Conservation (phyloP, 2,329 filamentous ascomycete genomes). For the Pseudogymnoascus destructans region DNA sequence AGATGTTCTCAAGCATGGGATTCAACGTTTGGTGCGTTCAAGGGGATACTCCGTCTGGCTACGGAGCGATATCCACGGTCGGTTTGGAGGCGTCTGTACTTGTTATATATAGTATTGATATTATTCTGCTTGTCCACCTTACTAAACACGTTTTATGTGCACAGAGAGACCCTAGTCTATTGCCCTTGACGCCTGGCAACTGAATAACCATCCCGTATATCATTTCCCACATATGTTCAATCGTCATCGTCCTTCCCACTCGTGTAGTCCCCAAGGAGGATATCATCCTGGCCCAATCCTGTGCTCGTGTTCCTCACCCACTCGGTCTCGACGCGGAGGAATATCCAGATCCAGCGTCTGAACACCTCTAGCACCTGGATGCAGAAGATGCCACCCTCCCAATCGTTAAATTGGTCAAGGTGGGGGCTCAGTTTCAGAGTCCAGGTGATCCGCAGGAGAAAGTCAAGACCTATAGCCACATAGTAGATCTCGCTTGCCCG, state of each 20-base stretch:
- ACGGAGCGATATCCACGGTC: not conserved
- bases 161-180: not conserved
- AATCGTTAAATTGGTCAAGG: constrained; percentile 71
- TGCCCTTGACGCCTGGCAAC: not conserved
- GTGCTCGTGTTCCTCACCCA: constrained; percentile 50
- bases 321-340: constrained; percentile 89
- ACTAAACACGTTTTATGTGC: not conserved
- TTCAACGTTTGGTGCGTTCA: not conserved
- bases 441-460: constrained; percentile 82
- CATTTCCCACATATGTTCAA: not conserved
- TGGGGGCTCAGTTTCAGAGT: constrained; percentile 72
- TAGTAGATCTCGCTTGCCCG: constrained; percentile 68
- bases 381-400: constrained; percentile 78
- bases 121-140: not conserved
- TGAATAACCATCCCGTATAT: not conserved
- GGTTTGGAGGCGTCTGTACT: constrained; percentile 2
- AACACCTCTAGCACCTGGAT: constrained; percentile 79
- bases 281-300: constrained; percentile 50
- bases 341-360: constrained; percentile 92
- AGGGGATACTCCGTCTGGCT: not conserved
- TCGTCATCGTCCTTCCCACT: constrained; percentile 52
- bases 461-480: constrained; percentile 61
- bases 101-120: constrained; percentile 3
- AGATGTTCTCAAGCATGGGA: not conserved
- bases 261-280: constrained; percentile 60